Conservation (phyloP, 345 rosid genomes). For the Schrenkiella parvula region DNA sequence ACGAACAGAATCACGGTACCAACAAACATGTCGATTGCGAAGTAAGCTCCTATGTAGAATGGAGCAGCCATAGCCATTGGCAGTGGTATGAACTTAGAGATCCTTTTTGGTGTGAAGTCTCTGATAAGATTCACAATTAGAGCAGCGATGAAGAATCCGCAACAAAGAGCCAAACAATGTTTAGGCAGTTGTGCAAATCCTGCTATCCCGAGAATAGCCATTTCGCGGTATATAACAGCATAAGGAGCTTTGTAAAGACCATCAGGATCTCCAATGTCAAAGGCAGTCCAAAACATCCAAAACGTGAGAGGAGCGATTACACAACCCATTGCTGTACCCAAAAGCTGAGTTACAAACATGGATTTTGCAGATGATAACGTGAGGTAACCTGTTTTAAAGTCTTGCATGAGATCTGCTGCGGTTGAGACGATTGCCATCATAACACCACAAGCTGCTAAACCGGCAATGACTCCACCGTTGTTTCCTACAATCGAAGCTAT, state of each 20-base stretch:
- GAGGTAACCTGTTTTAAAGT: slow-evolving; percentile 77
- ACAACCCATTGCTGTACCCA: slow-evolving; percentile 81
- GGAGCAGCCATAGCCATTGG: slow-evolving; percentile 51
- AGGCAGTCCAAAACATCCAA: slow-evolving; percentile 79
- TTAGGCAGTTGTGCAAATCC: slow-evolving; percentile 21
- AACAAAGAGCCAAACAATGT: slow-evolving; percentile 31
- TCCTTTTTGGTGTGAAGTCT: neutral
- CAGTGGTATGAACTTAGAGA: slow-evolving; percentile 31
- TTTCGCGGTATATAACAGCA: slow-evolving; percentile 65
- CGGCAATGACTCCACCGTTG: slow-evolving; percentile 74
- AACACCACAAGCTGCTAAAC: slow-evolving; percentile 66
- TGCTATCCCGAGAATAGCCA: slow-evolving; percentile 39
- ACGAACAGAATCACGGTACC: slow-evolving; percentile 36
- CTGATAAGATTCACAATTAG: slow-evolving; percentile 24
- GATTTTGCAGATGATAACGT: slow-evolving; percentile 77
- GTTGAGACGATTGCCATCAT: slow-evolving; percentile 87
- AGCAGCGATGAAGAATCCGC: slow-evolving; percentile 37
- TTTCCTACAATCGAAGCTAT: slow-evolving; percentile 67
- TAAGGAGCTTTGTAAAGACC: slow-evolving; percentile 75
- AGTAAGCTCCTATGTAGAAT: slow-evolving; percentile 40
- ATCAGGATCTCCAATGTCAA: slow-evolving; percentile 63
- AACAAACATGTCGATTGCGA: slow-evolving; percentile 45
- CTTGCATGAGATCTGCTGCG: slow-evolving; percentile 90
- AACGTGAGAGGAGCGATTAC: slow-evolving; percentile 69
- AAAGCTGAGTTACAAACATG: slow-evolving; percentile 73